Conservation (phyloP, 768 basidiomycete species). For the Fomitopsis serialis region DNA sequence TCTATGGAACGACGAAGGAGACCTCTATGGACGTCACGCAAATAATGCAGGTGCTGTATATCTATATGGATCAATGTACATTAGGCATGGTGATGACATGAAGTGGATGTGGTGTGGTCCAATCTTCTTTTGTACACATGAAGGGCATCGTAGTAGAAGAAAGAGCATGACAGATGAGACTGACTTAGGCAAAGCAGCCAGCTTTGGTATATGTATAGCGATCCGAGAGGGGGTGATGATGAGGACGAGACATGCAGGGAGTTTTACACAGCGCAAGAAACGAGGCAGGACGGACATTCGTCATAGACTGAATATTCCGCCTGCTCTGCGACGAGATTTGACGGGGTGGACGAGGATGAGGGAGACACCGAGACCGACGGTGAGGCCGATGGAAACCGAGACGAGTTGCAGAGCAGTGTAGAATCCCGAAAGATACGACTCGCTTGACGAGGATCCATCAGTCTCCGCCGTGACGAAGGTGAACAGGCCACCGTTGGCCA, state of each 20-base stretch:
- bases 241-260: neutral
- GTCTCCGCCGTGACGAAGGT: conserved; percentile 57
- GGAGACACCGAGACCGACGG: conserved; percentile 72
- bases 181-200: neutral
- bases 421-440: conserved; percentile 66
- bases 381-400: conserved; percentile 72
- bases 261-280: neutral
- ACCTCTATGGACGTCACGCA: neutral
- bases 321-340: conserved; percentile 50
- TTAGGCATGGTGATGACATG: neutral
- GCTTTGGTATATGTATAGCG: neutral
- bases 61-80: neutral
- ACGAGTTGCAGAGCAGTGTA: conserved; percentile 72
- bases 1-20: neutral
- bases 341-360: conserved; percentile 63
- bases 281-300: neutral
- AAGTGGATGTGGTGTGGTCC: neutral
- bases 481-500: conserved; percentile 75
- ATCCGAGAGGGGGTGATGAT: neutral
- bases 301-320: conserved; percentile 59
- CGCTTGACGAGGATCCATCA: conserved; percentile 36
- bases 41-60: neutral
- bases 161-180: neutral
- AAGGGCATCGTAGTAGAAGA: neutral
- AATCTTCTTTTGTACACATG: neutral